Base-by-base conservation (phyloP, 257 asterid genomes). In the Buddleja alternifolia region DNA sequence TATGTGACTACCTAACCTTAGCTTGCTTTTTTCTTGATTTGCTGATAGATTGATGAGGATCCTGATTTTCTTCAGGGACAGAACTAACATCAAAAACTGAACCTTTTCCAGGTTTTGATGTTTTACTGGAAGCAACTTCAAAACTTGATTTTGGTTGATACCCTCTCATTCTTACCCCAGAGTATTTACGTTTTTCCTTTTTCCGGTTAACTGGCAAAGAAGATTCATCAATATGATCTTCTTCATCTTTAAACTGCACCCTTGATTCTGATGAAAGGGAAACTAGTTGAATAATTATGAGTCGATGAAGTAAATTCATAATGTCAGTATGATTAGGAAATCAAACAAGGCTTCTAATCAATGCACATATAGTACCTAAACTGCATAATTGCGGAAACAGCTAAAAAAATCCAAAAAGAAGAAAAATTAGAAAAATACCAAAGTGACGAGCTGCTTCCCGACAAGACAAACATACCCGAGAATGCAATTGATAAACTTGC, bases 191-290 rank as follows among this genome's bases (percentile, higher is more conserved):
- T 72, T 83, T 83, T 57, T 80, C 94, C 69, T 79, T 84, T 70
- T 52, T 74, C 51, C 54, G 83, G 66, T 75, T 77, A 41, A 55
- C 61, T 32, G 78, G 83, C 67, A 50, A 73, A 77, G 78, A 79
- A 59, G 85, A 80, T 82, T 89, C 95, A 78, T 82, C 91, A 53
- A 70, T 82, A 80, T 66, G 86, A 60, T 83, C 87, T 67, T 47
- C 56, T 46, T 78, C 90, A 47, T 79, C 92, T 77, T 75, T 76
- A 36, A 51, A 52, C 63, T 70, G 78, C 67, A 63, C 8, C 59
- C 42, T 74, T 8, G 78, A 73, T 60, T 75, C 85, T 83, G 78
- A 62, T 29, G 59, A 69, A 77, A 47, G 58, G 51, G 54, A 64
- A 61, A 69, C 37, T 25, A 47, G 10, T 67, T 82, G 67, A 71